Evolutionary conservation across 1,284 basidiomycete genomes (phyloP).

Genomic region (Cutaneotrichosporon curvatum): DNA sequence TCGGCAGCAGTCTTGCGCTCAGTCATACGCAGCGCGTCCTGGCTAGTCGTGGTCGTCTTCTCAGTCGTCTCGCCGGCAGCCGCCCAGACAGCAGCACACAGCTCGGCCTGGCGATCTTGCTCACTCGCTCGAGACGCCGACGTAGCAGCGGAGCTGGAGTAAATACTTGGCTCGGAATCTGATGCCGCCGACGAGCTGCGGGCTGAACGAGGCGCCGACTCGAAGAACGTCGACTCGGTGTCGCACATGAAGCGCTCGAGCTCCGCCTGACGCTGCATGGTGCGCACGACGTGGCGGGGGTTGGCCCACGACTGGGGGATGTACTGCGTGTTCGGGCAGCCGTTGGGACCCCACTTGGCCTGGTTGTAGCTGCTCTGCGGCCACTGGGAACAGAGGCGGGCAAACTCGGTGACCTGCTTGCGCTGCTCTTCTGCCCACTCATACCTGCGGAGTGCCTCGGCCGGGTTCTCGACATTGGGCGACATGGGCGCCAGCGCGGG

Average conservation of each 20-base stretch:
- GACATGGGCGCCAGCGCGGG: slow-evolving; percentile 13
- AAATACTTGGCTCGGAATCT: slow-evolving; percentile 16
- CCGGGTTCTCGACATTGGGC: slow-evolving; percentile 16
- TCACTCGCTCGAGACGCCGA: neutral
- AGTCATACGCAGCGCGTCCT: slow-evolving; percentile 1
- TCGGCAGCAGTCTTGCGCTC: slow-evolving; percentile 27
- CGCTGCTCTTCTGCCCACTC: slow-evolving; percentile 36
- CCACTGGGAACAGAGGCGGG: slow-evolving; percentile 54
- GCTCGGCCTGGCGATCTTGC: neutral
- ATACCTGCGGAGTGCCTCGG: slow-evolving; percentile 14
- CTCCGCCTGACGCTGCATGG: slow-evolving; percentile 58
- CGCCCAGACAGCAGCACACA: slow-evolving; percentile 17
- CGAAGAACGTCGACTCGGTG: slow-evolving; percentile 22
- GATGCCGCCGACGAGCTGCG: slow-evolving; percentile 12
- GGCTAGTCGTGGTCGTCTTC: no score
- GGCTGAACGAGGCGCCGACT: slow-evolving; percentile 10
- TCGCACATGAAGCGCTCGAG: slow-evolving; percentile 35
- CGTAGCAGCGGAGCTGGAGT: slow-evolving; percentile 21
- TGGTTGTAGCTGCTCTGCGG: slow-evolving; percentile 69
- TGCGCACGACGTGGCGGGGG: slow-evolving; percentile 57
- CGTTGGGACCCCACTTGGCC: slow-evolving; percentile 64
- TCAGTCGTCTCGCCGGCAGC: slow-evolving; percentile 3
- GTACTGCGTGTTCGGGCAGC: slow-evolving; percentile 48
- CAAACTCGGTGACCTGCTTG: slow-evolving; percentile 30
- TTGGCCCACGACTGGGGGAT: slow-evolving; percentile 63